Base-by-base conservation (phyloP, 208 protist species). In the Leishmania mexicana region DNA sequence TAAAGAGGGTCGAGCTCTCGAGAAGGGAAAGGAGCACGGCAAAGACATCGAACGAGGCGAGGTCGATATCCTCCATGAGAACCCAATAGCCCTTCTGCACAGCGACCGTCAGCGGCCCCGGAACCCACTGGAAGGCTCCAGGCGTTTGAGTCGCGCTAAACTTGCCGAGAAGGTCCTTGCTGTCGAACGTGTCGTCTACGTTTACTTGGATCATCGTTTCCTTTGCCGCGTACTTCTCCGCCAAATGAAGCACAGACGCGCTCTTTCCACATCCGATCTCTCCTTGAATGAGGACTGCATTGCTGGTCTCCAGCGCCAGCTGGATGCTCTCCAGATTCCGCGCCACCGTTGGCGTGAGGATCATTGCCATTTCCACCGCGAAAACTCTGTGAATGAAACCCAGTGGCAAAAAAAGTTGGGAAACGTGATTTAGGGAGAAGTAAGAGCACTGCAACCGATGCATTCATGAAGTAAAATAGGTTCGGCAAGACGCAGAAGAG, bases 1-100 rank as follows among this genome's bases (percentile, higher is more conserved):
- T 91, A 84, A 99, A 99, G 40, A 99, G 89, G 35, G 90, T 93
- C 19, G 96, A 83, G 57, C 92, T 96, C 78, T 99, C 99, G 3
- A 99, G 85, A 0, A 99, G 89, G 2, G 99, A 98, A 11, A 99
- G 90, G 11, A 99, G 83, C 5, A 99, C 95, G 1, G 98, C 97
- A 42, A 99, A 93, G 3, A 99, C 98, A 75, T 99, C 99, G 75
- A 99, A 94, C 5, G 99, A 99, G 21, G 99, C 98, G 19, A 99
- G 86, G 88, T 99, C 99, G 70, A 99, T 98, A 89, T 99, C 99
- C 78, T 99, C 99, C 84, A 99, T 98, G 17, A 99, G 76, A 75
- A 99, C 92, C 99, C 99, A 99, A 64, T 93, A 90, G 6, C 99
- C 99, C 62, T 99, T 90, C 80, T 89, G 60, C 15, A 99, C 99